A percentile compares a stretch with the other conserved stretches of the same genome.
These are phyloP conservation scores for Mycena leptocephala DNA, from an alignment of 768 basidiomycete genomes.

Conservation along the genomic window DNA sequence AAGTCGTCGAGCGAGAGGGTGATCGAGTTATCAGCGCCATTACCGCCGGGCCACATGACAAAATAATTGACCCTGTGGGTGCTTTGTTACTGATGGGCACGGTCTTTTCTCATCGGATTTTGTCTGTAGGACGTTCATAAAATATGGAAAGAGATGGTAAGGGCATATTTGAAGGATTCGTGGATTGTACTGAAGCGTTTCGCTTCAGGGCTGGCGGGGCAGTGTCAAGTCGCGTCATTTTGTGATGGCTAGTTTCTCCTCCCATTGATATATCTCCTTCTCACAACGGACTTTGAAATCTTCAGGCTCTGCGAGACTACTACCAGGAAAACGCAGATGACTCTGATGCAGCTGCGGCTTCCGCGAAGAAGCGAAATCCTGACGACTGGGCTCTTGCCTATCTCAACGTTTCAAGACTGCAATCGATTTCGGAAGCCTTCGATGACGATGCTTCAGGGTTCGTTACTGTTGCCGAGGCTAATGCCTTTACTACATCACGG, in stretches of 20 bases:
- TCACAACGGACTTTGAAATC: too few relatives aligned
- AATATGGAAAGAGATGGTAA: slow-evolving; percentile 59
- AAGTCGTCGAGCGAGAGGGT: slow-evolving; percentile 45
- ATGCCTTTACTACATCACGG: slow-evolving; percentile 44
- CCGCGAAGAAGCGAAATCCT: slow-evolving; percentile 22
- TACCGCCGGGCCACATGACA: slow-evolving; percentile 52
- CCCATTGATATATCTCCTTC: too few relatives aligned
- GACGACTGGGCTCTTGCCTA: slow-evolving; percentile 50
- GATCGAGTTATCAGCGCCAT: slow-evolving; percentile 49
- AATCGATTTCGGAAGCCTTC: slow-evolving; percentile 51
- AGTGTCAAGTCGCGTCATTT: slow-evolving; percentile 55
- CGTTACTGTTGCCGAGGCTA: slow-evolving; percentile 50
- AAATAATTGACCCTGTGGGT: slow-evolving; percentile 37
- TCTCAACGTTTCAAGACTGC: slow-evolving; percentile 45
- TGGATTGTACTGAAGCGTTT: not conserved
- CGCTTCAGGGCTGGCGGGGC: slow-evolving; percentile 52
- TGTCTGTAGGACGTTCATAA: slow-evolving; percentile 49
- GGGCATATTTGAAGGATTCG: not conserved
- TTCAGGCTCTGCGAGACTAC: slow-evolving; percentile 54
- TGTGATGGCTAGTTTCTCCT: slow-evolving; percentile 39
- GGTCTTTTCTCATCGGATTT: not conserved
- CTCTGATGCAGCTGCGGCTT: not conserved
- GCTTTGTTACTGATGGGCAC: not conserved
- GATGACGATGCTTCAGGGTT: slow-evolving; percentile 57
- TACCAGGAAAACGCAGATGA: slow-evolving; percentile 39